These are phyloP conservation scores for Sphaerostilbella broomeana DNA, from an alignment of 2,329 filamentous ascomycete species.

Conservation along the genomic window DNA sequence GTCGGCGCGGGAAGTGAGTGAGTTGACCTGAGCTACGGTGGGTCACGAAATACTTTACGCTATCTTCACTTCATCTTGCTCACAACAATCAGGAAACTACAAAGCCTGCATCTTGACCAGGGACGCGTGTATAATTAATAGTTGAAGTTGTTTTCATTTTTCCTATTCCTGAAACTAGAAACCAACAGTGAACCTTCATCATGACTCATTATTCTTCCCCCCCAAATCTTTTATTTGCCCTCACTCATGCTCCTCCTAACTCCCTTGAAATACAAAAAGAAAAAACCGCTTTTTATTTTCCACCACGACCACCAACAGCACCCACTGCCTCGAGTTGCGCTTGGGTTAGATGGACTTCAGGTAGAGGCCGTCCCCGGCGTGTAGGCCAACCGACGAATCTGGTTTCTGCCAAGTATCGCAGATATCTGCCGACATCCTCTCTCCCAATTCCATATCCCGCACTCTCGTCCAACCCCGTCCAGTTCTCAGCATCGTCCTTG, in stretches of 20 bases:
- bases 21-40: too few relatives aligned
- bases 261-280: background rate
- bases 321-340: constrained; percentile 1
- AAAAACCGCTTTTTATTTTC: background rate
- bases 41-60: too few relatives aligned
- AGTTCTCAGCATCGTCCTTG: constrained; percentile 52
- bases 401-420: constrained; percentile 24
- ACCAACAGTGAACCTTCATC: too few relatives aligned
- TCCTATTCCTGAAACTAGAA: too few relatives aligned
- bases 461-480: constrained; percentile 53
- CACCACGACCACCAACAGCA: constrained; percentile 5
- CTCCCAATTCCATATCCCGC: constrained; percentile 31
- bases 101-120: too few relatives aligned
- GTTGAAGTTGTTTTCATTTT: too few relatives aligned
- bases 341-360: constrained; percentile 5
- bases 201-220: too few relatives aligned
- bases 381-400: constrained; percentile 26
- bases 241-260: constrained; percentile 32
- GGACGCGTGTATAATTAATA: too few relatives aligned
- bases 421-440: constrained; percentile 22
- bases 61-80: too few relatives aligned
- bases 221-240: too few relatives aligned
- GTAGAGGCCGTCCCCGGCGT: constrained; percentile 22
- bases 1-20: too few relatives aligned
- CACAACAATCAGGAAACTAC: too few relatives aligned